Conservation (phyloP, 345 rosid genomes). For the Gossypioides kirkii region DNA sequence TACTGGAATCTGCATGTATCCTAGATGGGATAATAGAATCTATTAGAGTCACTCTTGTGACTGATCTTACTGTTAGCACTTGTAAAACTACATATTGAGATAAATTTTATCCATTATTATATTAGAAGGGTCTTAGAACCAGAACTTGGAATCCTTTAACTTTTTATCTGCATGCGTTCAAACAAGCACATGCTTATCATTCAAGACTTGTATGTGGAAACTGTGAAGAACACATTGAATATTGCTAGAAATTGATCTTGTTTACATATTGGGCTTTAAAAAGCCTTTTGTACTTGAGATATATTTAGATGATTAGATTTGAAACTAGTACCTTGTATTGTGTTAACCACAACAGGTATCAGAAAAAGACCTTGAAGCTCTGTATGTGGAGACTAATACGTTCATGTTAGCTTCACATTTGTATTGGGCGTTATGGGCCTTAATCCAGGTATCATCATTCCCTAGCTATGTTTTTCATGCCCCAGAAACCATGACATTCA, state of each 20-base stretch:
- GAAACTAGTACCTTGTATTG: not conserved
- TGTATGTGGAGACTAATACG: constrained; percentile 61
- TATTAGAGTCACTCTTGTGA: not conserved
- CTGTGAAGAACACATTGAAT: not conserved
- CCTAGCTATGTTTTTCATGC: not conserved
- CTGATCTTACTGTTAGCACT: not conserved
- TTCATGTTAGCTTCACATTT: constrained; percentile 80
- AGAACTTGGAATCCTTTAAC: not conserved
- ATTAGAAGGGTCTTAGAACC: not conserved
- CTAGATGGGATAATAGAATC: not conserved
- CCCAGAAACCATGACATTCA: not conserved
- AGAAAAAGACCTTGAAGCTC: constrained; percentile 55
- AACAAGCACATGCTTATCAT: not conserved
- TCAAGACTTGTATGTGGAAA: not conserved
- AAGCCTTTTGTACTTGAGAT: not conserved
- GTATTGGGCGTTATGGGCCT: constrained; percentile 90
- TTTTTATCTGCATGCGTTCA: not conserved
- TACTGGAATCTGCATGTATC: not conserved
- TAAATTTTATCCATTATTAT: not conserved
- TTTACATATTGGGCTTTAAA: not conserved
- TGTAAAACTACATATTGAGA: not conserved
- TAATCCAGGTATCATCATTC: constrained; percentile 63
- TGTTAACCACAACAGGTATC: constrained; percentile 44
- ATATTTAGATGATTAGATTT: not conserved
- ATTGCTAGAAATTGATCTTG: not conserved